phyloP scores from a whole-genome alignment of 192 early-diverging fungal genomes.

The Linnemannia zychae region DNA sequence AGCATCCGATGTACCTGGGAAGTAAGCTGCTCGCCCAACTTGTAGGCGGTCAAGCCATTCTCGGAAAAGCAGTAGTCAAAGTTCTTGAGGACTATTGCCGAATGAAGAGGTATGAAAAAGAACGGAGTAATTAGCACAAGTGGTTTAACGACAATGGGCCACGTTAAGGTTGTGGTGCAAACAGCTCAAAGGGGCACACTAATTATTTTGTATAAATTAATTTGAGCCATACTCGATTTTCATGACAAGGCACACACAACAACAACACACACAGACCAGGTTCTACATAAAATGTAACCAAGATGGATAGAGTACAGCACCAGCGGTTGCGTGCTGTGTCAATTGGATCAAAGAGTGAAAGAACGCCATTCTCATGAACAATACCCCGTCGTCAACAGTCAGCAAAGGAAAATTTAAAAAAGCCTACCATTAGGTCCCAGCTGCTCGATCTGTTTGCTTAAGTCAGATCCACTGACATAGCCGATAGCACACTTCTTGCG shows the following conservation, averaged over 20 bases:
- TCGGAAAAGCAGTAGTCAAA: constrained; percentile 98
- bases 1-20: constrained; percentile 65
- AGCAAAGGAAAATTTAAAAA: not conserved
- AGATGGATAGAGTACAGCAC: too few relatives aligned
- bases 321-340: not conserved
- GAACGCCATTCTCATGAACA: not conserved
- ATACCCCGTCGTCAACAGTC: not conserved
- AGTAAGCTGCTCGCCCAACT: constrained; percentile 75
- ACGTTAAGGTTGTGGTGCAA: not conserved
- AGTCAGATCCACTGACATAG: constrained; percentile 96
- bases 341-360: constrained; percentile 10
- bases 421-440: constrained; percentile 82
- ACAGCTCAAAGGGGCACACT: constrained; percentile 9
- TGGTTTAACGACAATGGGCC: not conserved
- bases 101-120: not conserved
- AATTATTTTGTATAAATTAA: constrained; percentile 11
- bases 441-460: constrained; percentile 96
- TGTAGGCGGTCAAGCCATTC: constrained; percentile 97
- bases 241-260: not conserved
- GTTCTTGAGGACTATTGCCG: constrained; percentile 73
- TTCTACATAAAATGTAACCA: too few relatives aligned
- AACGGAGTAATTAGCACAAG: not conserved
- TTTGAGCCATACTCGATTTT: not conserved
- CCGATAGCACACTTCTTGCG: constrained; percentile 94
- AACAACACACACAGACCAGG: not conserved